Percentiles rank a stretch among this genome's conserved stretches.
phyloP scores from a whole-genome alignment of 1,284 basidiomycete species.

The Puccinia hordei region DNA sequence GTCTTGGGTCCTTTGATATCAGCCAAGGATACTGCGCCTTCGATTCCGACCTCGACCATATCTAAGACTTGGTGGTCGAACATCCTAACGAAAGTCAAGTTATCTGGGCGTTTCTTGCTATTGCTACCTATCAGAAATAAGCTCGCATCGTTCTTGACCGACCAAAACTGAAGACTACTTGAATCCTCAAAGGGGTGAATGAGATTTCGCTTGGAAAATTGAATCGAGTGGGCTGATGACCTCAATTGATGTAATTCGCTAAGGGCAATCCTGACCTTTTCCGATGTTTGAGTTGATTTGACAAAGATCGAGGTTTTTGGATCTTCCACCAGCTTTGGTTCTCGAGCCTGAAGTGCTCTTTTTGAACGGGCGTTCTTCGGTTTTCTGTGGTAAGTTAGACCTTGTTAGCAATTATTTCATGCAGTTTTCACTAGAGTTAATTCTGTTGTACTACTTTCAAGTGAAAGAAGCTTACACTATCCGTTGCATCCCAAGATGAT shows the following conservation, averaged over 20 bases:
- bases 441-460: no score
- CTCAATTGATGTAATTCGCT: conserved; percentile 67
- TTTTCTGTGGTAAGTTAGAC: conserved; percentile 68
- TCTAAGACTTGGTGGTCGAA: conserved; percentile 86
- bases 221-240: conserved; percentile 67
- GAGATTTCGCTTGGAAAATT: conserved; percentile 92
- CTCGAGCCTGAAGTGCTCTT: conserved; percentile 80
- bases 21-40: conserved; percentile 15
- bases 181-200: conserved; percentile 86
- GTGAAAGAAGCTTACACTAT: conserved; percentile 15
- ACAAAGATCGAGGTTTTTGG: conserved; percentile 83
- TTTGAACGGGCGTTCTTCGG: conserved; percentile 98
- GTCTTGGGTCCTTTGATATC: conserved; percentile 74
- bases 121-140: conserved; percentile 88
- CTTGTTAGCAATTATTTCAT: background rate
- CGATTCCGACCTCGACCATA: conserved; percentile 88
- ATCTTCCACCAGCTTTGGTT: conserved; percentile 86
- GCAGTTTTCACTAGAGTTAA: background rate
- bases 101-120: conserved; percentile 91
- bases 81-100: conserved; percentile 81
- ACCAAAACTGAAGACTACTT: conserved; percentile 86
- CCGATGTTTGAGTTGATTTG: conserved; percentile 79
- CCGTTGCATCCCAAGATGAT: conserved; percentile 15
- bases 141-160: conserved; percentile 88
- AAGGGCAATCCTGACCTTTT: conserved; percentile 77